Conservation (phyloP, 2,329 filamentous ascomycete species). For the Aspergillus ochraceoroseus region DNA sequence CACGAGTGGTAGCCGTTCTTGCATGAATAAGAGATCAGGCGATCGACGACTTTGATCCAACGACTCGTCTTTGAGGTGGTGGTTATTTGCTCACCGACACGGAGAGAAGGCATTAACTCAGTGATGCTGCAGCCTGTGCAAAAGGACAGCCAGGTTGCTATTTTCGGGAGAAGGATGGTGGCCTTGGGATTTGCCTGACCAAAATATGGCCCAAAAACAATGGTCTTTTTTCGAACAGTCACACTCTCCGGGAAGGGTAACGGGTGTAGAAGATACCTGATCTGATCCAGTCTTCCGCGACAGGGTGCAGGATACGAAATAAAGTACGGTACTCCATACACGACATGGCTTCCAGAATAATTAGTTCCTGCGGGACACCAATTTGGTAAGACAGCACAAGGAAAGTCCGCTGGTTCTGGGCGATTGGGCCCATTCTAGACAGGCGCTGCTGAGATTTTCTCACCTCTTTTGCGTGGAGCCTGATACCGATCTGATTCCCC, state of each 20-base stretch:
- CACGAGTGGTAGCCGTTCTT: slow-evolving; percentile 22
- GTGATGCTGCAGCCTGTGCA: slow-evolving; percentile 17
- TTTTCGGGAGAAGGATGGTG: slow-evolving; percentile 3
- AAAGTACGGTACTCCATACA: slow-evolving; percentile 8
- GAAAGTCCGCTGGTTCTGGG: slow-evolving; percentile 7
- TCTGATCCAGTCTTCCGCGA: too few species aligned
- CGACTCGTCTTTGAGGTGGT: slow-evolving; percentile 20
- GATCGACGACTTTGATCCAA: slow-evolving; percentile 29
- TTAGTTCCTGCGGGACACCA: slow-evolving; percentile 13
- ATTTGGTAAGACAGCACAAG: slow-evolving; percentile 18
- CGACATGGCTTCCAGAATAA: slow-evolving; percentile 25
- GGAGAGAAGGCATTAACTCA: slow-evolving; percentile 16
- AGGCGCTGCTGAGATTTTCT: slow-evolving; percentile 2
- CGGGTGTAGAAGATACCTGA: slow-evolving; percentile 16
- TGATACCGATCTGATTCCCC: slow-evolving; percentile 3
- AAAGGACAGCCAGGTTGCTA: slow-evolving; percentile 8
- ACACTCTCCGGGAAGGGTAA: slow-evolving; percentile 11
- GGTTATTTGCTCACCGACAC: slow-evolving; percentile 29
- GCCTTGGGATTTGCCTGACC: slow-evolving; percentile 12
- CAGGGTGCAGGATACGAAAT: too few species aligned
- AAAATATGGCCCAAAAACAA: slow-evolving; percentile 12
- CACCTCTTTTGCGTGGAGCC: slow-evolving; percentile 4
- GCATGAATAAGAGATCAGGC: slow-evolving; percentile 27
- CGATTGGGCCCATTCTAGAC: slow-evolving; percentile 3
- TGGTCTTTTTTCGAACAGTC: slow-evolving; percentile 14